Evolutionary conservation across 176 grass and related monocot genomes (phyloP).

Genomic region (Rhynchospora breviuscula): DNA sequence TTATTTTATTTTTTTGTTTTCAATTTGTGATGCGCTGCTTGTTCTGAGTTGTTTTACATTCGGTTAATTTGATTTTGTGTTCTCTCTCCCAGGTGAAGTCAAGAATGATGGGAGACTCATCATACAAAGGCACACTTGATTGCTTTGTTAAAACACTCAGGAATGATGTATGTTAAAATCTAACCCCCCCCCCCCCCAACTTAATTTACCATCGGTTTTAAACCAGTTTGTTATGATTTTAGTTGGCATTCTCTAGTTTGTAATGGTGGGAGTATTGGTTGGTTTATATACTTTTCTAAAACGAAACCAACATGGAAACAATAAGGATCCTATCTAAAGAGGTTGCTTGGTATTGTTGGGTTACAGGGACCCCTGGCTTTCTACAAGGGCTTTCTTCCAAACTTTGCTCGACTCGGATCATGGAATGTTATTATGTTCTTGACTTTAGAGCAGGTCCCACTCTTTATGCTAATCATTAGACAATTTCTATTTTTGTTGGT

Average conservation of each 20-base stretch:
- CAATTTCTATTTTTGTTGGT: neutral
- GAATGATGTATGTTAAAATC: conserved; percentile 65
- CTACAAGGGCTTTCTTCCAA: conserved; percentile 85
- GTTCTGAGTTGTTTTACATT: conserved; percentile 21
- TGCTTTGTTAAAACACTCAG: conserved; percentile 94
- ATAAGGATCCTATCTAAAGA: neutral
- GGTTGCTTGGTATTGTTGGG: conserved; percentile 3
- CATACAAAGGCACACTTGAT: conserved; percentile 79
- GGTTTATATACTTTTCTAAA: neutral
- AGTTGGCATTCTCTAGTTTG: neutral
- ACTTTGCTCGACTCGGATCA: conserved; percentile 88
- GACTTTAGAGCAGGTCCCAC: conserved; percentile 79
- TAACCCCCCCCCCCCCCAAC: neutral
- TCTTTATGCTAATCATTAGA: neutral
- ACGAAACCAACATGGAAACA: neutral
- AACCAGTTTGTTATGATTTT: neutral
- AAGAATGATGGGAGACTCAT: conserved; percentile 98
- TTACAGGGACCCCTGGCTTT: conserved; percentile 80
- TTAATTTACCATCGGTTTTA: neutral
- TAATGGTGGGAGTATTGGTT: neutral
- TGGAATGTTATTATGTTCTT: conserved; percentile 99
- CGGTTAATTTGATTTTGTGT: neutral
- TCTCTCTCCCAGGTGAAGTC: conserved; percentile 64
- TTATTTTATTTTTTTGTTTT: conserved; percentile 12
- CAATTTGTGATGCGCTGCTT: neutral